These are phyloP conservation scores for Fusarium tupiense DNA, from an alignment of 2,329 filamentous ascomycete species.

Conservation along the genomic window DNA sequence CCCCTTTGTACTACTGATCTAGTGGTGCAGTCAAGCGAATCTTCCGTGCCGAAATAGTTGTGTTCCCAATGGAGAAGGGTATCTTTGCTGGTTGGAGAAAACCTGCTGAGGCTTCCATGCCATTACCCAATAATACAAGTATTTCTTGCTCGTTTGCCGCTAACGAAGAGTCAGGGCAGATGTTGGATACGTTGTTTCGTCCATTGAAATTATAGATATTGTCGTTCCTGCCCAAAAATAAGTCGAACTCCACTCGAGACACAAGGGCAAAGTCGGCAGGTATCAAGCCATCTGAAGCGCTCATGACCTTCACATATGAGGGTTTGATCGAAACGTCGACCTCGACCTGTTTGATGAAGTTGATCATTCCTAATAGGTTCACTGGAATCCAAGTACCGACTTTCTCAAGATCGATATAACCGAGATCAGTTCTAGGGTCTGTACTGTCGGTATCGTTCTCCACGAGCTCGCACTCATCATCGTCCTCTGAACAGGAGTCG, in stretches of 20 bases:
- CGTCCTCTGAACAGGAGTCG: background rate
- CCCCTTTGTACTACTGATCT: background rate
- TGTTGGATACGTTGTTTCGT: background rate
- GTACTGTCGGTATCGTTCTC: background rate
- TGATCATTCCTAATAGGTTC: background rate
- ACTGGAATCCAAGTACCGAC: background rate
- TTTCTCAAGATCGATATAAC: background rate
- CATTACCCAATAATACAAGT: background rate
- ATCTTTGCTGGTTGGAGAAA: background rate
- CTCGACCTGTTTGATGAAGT: background rate
- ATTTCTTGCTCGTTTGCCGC: background rate
- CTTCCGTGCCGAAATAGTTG: background rate
- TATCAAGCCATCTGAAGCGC: background rate
- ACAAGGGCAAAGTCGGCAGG: background rate
- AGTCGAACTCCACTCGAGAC: background rate
- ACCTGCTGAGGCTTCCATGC: background rate
- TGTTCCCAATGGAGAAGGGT: background rate
- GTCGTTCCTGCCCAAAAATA: background rate
- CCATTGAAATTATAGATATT: background rate
- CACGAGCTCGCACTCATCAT: background rate
- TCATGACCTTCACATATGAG: background rate
- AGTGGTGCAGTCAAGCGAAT: background rate
- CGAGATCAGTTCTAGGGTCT: background rate
- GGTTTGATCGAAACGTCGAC: background rate
- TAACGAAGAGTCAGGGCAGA: background rate